Base-by-base conservation (phyloP, 495 filamentous ascomycete species). In the Xylaria acuta region DNA sequence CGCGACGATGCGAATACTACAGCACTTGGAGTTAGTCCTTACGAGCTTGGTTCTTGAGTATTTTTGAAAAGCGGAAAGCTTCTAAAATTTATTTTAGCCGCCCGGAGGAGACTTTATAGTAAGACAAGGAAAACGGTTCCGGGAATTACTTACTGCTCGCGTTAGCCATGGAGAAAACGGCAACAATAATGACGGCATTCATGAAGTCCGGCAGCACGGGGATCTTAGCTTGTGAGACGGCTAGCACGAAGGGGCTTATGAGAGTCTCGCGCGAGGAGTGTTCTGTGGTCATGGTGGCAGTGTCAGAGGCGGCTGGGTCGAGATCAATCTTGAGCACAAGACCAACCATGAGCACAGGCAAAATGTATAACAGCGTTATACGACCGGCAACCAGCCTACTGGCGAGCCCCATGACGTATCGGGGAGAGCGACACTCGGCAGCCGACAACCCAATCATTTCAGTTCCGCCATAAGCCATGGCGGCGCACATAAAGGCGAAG, bases 331-430 rank as follows among this genome's bases (percentile, higher is more conserved):
- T 41, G 5, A 83, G 80, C 43, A 90, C 78, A 58, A 90, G 78
- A 41, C 88, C 88, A 30, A 90, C 79, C 64, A 88, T 76, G 71
- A 88, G 82, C 67, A 89, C 81, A 11, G 84, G 84, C 20, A 89
- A 73, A 32, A 90, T 74, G 75, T 94, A 94, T 80, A 95, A 93
- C 81, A 94, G 86, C 47, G 91, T 76, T 74, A 95, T 90, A 60
- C 93, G 90, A 79, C 89, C 92, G 79, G 94, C 93, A 32, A 92
- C 91, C 43, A 92, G 86, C 14, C 88, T 89, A 38, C 91, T 90
- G 4, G 93, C 93, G 49, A 88, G 87, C 51, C 90, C 91, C 72
- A 95, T 90, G 59, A 92, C 92, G 70, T 86, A 88, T 18, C 87
- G 83, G 5, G 92, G 93, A 62, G 90, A 90, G 51, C 88, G 87